phyloP scores from a whole-genome alignment of 805 yeast genomes.

The Yamadazyma scolyti region DNA sequence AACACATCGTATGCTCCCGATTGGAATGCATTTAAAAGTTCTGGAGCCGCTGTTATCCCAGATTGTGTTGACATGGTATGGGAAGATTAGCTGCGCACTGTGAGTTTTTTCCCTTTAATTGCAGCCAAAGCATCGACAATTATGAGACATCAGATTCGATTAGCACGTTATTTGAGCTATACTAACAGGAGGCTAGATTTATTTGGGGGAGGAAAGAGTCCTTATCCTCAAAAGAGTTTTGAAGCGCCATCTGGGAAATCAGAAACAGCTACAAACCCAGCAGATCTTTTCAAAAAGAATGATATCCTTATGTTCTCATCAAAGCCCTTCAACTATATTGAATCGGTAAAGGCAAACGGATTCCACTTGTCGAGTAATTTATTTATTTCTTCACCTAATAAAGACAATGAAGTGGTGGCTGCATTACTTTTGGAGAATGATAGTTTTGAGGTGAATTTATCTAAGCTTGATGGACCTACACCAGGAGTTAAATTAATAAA shows the following conservation, averaged over 20 bases:
- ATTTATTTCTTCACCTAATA: constrained; percentile 42
- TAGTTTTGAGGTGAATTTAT: constrained; percentile 55
- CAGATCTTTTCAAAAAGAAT: constrained; percentile 40
- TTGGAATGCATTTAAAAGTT: constrained; percentile 26
- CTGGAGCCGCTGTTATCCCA: constrained; percentile 34
- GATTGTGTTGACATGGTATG: constrained; percentile 39
- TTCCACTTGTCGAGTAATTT: constrained; percentile 55
- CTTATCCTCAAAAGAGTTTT: constrained; percentile 3
- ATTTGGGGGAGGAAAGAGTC: constrained; percentile 27
- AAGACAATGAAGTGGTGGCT: constrained; percentile 38
- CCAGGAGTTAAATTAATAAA: constrained; percentile 44
- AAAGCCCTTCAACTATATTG: constrained; percentile 42
- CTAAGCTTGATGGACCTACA: too few relatives aligned
- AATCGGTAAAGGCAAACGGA: constrained; percentile 48
- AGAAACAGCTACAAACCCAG: constrained; percentile 39
- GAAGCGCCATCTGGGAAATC: constrained; percentile 35
- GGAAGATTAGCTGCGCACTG: too few relatives aligned
- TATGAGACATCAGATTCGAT: too few relatives aligned
- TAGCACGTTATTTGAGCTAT: too few relatives aligned
- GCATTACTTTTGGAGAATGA: constrained; percentile 54
- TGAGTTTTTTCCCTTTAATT: too few relatives aligned
- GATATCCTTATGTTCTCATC: constrained; percentile 40
- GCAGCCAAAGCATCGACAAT: too few relatives aligned
- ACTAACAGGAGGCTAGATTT: constrained; percentile 13
- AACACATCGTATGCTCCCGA: constrained; percentile 17